phyloP scores from a whole-genome alignment of 106 monocot species.

The Cymbidium sinense region DNA sequence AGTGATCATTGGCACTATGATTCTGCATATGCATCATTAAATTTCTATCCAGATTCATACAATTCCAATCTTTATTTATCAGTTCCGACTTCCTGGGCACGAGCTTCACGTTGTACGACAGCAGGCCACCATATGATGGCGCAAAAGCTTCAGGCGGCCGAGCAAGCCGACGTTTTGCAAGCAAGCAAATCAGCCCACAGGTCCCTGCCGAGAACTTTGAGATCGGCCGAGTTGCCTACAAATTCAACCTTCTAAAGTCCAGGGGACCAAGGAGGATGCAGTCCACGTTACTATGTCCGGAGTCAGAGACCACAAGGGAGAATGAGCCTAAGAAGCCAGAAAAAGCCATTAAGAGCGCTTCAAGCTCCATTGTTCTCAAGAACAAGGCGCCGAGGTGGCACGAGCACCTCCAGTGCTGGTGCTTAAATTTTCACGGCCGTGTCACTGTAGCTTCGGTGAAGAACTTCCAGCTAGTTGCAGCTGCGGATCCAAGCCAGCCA shows the following conservation, averaged over 20 bases:
- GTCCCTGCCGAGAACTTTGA: constrained; percentile 50
- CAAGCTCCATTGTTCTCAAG: constrained; percentile 20
- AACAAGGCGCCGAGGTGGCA: constrained; percentile 81
- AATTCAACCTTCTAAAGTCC: constrained; percentile 69
- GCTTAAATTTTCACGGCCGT: constrained; percentile 71
- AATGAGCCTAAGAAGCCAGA: not conserved
- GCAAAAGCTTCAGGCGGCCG: constrained; percentile 41
- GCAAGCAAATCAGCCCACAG: constrained; percentile 66
- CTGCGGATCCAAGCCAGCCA: constrained; percentile 26
- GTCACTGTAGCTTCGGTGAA: constrained; percentile 78
- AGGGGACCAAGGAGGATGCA: constrained; percentile 72
- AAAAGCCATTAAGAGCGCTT: not conserved
- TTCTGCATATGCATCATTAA: too few species aligned
- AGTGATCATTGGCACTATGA: too few species aligned
- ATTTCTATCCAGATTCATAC: not conserved
- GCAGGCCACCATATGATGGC: constrained; percentile 45
- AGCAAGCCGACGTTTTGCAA: constrained; percentile 40
- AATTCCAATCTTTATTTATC: not conserved
- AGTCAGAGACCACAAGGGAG: not conserved
- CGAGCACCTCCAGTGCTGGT: constrained; percentile 82
- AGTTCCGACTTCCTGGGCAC: constrained; percentile 59
- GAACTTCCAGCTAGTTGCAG: constrained; percentile 66
- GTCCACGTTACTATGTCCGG: constrained; percentile 33
- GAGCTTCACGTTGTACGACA: constrained; percentile 63
- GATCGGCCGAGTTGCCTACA: constrained; percentile 48